These are phyloP conservation scores for Corymbia calophylla DNA, from an alignment of 441 rosid genomes.

Conservation along the genomic window DNA sequence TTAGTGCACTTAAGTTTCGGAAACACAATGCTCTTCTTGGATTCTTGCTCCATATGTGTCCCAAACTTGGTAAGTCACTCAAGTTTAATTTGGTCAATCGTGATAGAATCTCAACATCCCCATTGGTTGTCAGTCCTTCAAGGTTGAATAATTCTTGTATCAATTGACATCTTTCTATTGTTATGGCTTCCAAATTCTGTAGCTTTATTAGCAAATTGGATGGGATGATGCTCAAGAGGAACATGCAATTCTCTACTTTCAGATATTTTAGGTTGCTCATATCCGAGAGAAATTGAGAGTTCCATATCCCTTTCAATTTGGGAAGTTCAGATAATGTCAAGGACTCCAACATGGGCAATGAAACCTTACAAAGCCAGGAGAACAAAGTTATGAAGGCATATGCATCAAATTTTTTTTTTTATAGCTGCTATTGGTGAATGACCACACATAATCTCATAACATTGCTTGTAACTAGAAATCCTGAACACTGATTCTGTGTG, in stretches of 20 bases:
- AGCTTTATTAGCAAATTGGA: background rate
- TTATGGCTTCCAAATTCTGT: background rate
- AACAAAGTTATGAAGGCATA: too few species aligned
- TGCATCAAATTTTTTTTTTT: too few species aligned
- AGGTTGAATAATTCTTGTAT: background rate
- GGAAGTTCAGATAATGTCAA: background rate
- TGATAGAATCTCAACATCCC: background rate
- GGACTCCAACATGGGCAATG: fast-evolving
- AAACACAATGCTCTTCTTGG: background rate
- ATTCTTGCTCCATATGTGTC: background rate
- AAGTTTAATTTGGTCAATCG: background rate
- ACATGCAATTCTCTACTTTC: fast-evolving
- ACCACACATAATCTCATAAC: too few species aligned
- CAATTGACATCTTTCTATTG: background rate
- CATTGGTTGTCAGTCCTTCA: background rate
- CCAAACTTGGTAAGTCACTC: background rate
- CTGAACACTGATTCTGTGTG: too few species aligned
- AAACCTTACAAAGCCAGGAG: background rate
- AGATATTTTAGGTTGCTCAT: background rate
- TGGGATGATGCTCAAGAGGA: background rate
- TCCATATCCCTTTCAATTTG: background rate
- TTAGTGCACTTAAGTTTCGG: fast-evolving
- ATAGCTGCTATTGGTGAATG: too few species aligned
- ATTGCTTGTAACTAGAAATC: too few species aligned
- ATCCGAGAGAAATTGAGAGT: fast-evolving